Evolutionary conservation across 768 basidiomycete species (phyloP).

Genomic region (Chalciporus pseudorubinellus): DNA sequence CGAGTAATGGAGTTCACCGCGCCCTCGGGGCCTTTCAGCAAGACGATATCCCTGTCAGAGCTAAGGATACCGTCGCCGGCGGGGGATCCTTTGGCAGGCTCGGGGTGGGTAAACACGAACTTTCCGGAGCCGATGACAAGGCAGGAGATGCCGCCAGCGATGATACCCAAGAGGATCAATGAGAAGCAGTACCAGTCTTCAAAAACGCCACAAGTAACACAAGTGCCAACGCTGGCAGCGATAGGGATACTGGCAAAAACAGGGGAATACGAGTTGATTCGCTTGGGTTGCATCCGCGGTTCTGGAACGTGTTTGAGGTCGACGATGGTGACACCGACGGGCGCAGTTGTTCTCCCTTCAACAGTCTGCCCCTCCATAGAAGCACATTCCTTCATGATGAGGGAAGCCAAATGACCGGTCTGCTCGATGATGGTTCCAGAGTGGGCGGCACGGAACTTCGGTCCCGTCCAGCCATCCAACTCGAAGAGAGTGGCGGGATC

Average conservation of each 20-base stretch:
- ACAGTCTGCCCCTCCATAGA: slow-evolving; percentile 12
- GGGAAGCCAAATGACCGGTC: slow-evolving; percentile 31
- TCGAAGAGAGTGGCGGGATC: slow-evolving; percentile 34
- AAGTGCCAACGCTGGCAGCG: slow-evolving; percentile 26
- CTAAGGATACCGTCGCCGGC: slow-evolving; percentile 31
- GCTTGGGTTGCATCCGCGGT: slow-evolving; percentile 15
- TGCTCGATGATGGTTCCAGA: slow-evolving; percentile 32
- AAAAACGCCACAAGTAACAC: slow-evolving; percentile 27
- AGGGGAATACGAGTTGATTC: slow-evolving; percentile 18
- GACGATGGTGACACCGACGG: slow-evolving; percentile 28
- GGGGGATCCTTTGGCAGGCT: slow-evolving; percentile 24
- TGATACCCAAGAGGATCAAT: slow-evolving; percentile 34
- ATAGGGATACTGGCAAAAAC: slow-evolving; percentile 33
- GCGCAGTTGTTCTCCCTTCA: slow-evolving; percentile 23
- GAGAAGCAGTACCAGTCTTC: slow-evolving; percentile 35
- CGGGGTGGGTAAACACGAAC: slow-evolving; percentile 27
- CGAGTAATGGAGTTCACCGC: slow-evolving; percentile 27
- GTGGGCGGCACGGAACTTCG: slow-evolving; percentile 31
- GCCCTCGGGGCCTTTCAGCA: slow-evolving; percentile 29
- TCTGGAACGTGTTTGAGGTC: slow-evolving; percentile 25
- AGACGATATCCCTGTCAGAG: slow-evolving; percentile 23
- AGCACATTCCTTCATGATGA: slow-evolving; percentile 28
- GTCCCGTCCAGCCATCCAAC: slow-evolving; percentile 31
- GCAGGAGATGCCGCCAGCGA: slow-evolving; percentile 33
- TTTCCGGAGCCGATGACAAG: slow-evolving; percentile 33